Evolutionary conservation across 108 stramenopile genomes (phyloP), one percentile per base, ranked within the genome.

Genomic region (Skeletonema menzelii): DNA sequence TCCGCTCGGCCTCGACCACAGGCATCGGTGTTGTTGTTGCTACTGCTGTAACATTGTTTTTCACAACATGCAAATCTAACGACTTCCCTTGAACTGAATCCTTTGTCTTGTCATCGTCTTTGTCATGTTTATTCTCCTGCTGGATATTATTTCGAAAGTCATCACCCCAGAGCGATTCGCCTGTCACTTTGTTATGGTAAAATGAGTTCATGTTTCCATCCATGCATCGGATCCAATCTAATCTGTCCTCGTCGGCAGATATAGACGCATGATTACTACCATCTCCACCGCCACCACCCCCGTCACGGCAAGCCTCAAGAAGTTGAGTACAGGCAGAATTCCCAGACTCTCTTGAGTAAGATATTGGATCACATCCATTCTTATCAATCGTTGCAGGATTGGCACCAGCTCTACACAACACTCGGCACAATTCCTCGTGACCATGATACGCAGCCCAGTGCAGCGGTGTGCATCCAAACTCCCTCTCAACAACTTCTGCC

Each of bases 381-480:
- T 70, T 79, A 56, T 82, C 85, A 7, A 65, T 8, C 17, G 78
- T 85, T 57, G 63, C 59, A 20, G 78, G 82, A 10, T 59, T 59
- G 20, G 77, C 85, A 22, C 85, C 85, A 37, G 81, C 82, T 30
- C 59, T 65, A 42, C 81, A 83, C 32, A 85, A 47, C 31, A 65
- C 65, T 42, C 75, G 69, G 57, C 82, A 85, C 12, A 82, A 60
- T 26, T 78, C 78, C 6, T 63, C 17, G 24, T 83, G 63, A 20
- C 80, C 85, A 13, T 68, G 40, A 28, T 30, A 83, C 13, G 77
- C 85, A 7, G 82, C 85, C 77, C 77, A 85, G 28, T 85, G 85
- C 4, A 85, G 49, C 32, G 82, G 82, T n/a, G 85, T 78, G 49
- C 82, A 85, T 4, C 82, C 82, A 62, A 73, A 85, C 24, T 75